These are phyloP conservation scores for Clitocybe nebularis DNA, from an alignment of 1,284 basidiomycete genomes.

Conservation along the genomic window DNA sequence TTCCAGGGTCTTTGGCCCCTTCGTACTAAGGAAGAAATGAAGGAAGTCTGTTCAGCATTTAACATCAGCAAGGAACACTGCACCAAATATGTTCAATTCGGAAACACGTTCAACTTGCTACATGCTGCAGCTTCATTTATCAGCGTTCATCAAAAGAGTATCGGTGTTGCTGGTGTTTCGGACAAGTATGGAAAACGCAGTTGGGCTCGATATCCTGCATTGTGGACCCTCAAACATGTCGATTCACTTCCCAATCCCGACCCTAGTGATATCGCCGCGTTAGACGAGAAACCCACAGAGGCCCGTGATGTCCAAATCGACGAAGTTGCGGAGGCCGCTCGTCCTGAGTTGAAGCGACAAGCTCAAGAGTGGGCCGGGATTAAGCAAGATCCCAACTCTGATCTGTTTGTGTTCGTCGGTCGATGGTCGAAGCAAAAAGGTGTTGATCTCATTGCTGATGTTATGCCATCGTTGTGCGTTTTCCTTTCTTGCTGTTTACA, in stretches of 20 bases:
- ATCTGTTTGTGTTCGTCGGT: slow-evolving; percentile 92
- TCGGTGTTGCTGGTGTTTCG: slow-evolving; percentile 92
- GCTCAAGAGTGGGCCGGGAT: slow-evolving; percentile 93
- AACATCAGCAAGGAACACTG: slow-evolving; percentile 94
- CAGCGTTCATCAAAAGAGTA: slow-evolving; percentile 85
- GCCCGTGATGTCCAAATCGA: slow-evolving; percentile 78
- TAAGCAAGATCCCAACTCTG: slow-evolving; percentile 83
- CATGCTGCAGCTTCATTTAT: slow-evolving; percentile 91
- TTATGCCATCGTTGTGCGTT: slow-evolving; percentile 81
- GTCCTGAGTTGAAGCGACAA: slow-evolving; percentile 85
- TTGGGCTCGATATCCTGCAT: slow-evolving; percentile 91
- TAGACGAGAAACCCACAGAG: slow-evolving; percentile 74
- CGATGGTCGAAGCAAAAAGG: slow-evolving; percentile 97
- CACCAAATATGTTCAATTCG: slow-evolving; percentile 94
- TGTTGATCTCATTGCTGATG: slow-evolving; percentile 91
- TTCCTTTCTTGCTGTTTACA: slow-evolving; percentile 7
- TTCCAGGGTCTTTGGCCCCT: slow-evolving; percentile 95
- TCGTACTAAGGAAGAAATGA: slow-evolving; percentile 94
- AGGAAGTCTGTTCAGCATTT: slow-evolving; percentile 94
- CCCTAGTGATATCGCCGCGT: slow-evolving; percentile 87
- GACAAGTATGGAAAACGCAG: slow-evolving; percentile 95
- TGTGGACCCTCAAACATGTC: slow-evolving; percentile 93
- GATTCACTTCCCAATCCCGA: slow-evolving; percentile 92
- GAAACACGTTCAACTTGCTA: slow-evolving; percentile 92
- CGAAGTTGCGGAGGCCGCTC: slow-evolving; percentile 77